phyloP scores from a whole-genome alignment of 768 basidiomycete genomes.

The Psilocybe subaeruginosa region DNA sequence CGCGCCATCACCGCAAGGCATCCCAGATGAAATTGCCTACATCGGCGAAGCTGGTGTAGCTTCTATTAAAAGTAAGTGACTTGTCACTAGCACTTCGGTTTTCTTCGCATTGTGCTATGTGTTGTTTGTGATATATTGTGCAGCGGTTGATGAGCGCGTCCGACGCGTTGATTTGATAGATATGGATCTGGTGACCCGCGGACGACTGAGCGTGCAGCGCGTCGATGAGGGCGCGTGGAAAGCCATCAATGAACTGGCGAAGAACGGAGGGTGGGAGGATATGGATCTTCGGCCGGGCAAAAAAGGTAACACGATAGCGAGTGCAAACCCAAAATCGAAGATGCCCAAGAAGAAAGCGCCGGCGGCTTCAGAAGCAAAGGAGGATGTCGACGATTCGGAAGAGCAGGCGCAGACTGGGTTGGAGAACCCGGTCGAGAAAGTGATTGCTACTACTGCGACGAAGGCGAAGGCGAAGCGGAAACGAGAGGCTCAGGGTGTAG shows the following conservation, averaged over 20 bases:
- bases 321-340: not conserved
- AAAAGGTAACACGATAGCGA: conserved; percentile 14
- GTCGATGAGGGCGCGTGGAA: conserved; percentile 70
- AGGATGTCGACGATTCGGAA: not conserved
- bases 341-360: not conserved
- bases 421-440: not conserved
- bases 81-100: conserved; percentile 6
- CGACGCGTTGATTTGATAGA: conserved; percentile 31
- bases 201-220: conserved; percentile 87
- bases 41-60: conserved; percentile 62
- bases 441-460: not conserved
- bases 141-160: too few species aligned
- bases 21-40: conserved; percentile 65
- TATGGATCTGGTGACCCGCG: conserved; percentile 82
- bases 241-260: conserved; percentile 60
- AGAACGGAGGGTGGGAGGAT: conserved; percentile 79
- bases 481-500: conserved; percentile 1
- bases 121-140: conserved; percentile 3
- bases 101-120: not conserved
- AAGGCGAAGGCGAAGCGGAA: conserved; percentile 1
- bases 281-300: conserved; percentile 37
- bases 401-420: not conserved
- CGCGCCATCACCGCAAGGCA: conserved; percentile 27
- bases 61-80: conserved; percentile 60
- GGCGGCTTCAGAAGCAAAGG: not conserved